A percentile compares a stretch with the other conserved stretches of the same genome.
phyloP scores from a whole-genome alignment of 169 alveolate species.

The Neospora caninum region DNA sequence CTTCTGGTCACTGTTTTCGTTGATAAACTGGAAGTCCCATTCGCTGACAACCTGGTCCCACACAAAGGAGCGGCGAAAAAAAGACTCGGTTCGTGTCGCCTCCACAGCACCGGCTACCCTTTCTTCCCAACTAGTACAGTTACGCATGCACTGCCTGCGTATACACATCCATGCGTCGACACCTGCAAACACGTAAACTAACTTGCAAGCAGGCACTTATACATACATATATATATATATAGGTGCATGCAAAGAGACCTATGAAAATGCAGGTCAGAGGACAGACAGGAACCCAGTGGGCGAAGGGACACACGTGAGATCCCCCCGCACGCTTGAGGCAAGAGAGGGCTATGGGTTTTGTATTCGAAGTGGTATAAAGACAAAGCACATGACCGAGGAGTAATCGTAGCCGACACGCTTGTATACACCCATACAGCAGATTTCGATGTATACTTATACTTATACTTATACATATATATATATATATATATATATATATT shows the following conservation, averaged over 20 bases:
- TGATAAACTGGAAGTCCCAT: conserved; percentile 93
- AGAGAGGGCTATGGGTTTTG: too few species aligned
- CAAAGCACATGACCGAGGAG: too few species aligned
- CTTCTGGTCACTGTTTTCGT: conserved; percentile 86
- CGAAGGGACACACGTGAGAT: too few species aligned
- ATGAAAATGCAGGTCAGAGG: too few species aligned
- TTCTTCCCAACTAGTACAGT: too few species aligned
- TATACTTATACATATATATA: neutral
- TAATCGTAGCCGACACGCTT: too few species aligned
- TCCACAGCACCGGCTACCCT: too few species aligned
- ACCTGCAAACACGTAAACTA: neutral
- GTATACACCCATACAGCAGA: neutral
- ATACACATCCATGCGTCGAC: neutral
- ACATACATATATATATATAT: neutral
- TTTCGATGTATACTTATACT: neutral
- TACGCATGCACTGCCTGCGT: too few species aligned
- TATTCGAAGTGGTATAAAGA: too few species aligned
- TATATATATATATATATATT: neutral
- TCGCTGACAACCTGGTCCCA: conserved; percentile 79
- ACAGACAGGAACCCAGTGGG: too few species aligned
- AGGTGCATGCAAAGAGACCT: neutral
- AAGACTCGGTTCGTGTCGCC: neutral
- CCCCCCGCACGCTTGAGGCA: too few species aligned
- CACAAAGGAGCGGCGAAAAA: neutral
- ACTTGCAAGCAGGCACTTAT: neutral